Evolutionary conservation across 495 filamentous ascomycete genomes (phyloP).

Genomic region (Xylaria sp.): DNA sequence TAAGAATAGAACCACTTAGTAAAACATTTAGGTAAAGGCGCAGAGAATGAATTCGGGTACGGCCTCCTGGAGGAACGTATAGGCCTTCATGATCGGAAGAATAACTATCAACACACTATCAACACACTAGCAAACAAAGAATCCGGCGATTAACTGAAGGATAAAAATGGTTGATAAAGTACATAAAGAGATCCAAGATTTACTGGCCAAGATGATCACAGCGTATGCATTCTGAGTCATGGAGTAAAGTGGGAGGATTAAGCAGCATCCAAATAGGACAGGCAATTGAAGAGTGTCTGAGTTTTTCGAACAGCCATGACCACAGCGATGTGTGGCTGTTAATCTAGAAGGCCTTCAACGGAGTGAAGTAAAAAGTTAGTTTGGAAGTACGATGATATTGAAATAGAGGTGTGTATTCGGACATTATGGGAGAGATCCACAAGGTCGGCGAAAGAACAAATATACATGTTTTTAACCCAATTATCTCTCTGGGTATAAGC

Average conservation of each 20-base stretch:
- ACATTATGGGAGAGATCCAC: not conserved
- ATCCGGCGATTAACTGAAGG: not conserved
- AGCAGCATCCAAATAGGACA: not conserved
- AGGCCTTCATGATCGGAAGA: not conserved
- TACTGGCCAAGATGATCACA: not conserved
- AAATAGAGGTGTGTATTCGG: not conserved
- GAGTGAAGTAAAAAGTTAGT: not conserved
- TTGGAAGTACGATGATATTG: not conserved
- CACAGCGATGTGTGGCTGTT: not conserved
- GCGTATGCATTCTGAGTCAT: not conserved
- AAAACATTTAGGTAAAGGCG: not conserved
- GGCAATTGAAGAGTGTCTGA: not conserved
- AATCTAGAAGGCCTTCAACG: not conserved
- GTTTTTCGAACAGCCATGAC: not conserved
- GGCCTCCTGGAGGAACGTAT: not conserved
- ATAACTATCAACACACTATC: not conserved
- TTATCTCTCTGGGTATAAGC: too few relatives aligned
- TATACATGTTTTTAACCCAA: too few relatives aligned
- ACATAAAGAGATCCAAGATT: not conserved
- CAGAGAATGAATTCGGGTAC: not conserved
- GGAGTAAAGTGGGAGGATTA: not conserved
- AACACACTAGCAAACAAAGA: not conserved
- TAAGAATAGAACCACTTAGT: too few relatives aligned
- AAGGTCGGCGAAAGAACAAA: too few relatives aligned
- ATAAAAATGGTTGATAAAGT: not conserved